Conservation (phyloP, 768 basidiomycete species). For the Phlegmacium glaucopus region DNA sequence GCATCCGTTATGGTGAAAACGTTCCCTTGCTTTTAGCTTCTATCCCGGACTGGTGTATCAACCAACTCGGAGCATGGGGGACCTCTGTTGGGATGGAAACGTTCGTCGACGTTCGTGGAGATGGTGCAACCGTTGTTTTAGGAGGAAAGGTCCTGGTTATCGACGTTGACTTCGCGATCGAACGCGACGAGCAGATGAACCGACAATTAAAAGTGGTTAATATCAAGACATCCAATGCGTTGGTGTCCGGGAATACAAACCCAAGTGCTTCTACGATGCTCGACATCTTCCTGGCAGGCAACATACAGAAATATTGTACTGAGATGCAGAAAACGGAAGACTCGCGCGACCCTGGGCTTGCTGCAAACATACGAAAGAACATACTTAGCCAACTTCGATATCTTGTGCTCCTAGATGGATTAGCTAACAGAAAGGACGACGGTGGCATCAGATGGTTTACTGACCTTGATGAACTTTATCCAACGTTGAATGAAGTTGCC, state of each 20-base stretch:
- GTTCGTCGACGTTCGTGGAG: conserved; percentile 53
- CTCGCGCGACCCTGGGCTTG: conserved; percentile 49
- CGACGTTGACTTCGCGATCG: conserved; percentile 63
- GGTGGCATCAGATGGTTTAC: conserved; percentile 75
- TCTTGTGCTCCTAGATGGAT: conserved; percentile 67
- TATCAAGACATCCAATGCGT: conserved; percentile 73
- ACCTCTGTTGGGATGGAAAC: conserved; percentile 68
- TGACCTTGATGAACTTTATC: conserved; percentile 54
- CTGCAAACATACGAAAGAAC: conserved; percentile 42
- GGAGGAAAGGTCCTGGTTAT: conserved; percentile 81
- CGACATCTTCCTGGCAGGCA: conserved; percentile 58
- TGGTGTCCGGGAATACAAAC: conserved; percentile 41
- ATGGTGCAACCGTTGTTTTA: conserved; percentile 51
- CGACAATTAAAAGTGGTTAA: conserved; percentile 45
- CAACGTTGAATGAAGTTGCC: conserved; percentile 47
- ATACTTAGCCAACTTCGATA: conserved; percentile 60
- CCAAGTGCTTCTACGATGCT: conserved; percentile 52
- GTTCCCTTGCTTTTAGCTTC: conserved; percentile 47
- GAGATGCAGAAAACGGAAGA: conserved; percentile 58
- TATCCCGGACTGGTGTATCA: conserved; percentile 55
- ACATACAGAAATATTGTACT: conserved; percentile 52
- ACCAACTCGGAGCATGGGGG: conserved; percentile 59
- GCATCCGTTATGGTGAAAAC: conserved; percentile 58
- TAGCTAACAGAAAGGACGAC: conserved; percentile 59
- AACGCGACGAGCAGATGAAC: conserved; percentile 30